Evolutionary conservation across 2,329 filamentous ascomycete species (phyloP).

Genomic region (Zasmidium angulare): DNA sequence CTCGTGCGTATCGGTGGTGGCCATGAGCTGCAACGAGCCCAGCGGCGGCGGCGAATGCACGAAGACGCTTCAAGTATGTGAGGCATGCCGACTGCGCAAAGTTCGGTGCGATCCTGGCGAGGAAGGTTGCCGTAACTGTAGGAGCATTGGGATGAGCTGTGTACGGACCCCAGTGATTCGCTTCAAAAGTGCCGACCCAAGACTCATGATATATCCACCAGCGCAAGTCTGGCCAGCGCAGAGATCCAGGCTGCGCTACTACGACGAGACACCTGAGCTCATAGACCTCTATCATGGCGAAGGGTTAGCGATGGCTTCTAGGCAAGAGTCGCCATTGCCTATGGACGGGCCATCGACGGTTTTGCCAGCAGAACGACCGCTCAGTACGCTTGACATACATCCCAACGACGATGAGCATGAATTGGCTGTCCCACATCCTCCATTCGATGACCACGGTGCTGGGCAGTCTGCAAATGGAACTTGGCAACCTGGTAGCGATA

Average conservation of each 20-base stretch:
- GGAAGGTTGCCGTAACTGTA: constrained; percentile 15
- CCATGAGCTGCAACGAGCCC: not conserved
- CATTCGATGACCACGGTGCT: no score
- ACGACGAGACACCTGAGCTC: constrained; percentile 12
- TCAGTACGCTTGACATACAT: no score
- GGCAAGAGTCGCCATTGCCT: no score
- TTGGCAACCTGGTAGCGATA: no score
- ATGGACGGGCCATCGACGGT: no score
- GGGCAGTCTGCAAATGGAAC: no score
- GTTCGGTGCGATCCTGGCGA: constrained; percentile 16
- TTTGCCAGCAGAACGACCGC: no score
- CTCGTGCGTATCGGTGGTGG: no score
- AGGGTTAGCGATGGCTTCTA: no score
- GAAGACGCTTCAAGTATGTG: constrained; percentile 10
- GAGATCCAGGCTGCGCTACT: constrained; percentile 7
- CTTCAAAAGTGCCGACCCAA: constrained; percentile 14
- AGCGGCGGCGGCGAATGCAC: not conserved
- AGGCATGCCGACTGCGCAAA: constrained; percentile 18
- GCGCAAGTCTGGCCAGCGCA: constrained; percentile 7
- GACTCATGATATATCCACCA: constrained; percentile 4
- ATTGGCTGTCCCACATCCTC: no score
- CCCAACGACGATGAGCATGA: no score
- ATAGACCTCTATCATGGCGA: constrained; percentile 3
- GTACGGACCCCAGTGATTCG: constrained; percentile 12
- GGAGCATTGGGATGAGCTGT: constrained; percentile 14